Percentiles rank a stretch among this genome's conserved stretches.
phyloP scores from a whole-genome alignment of 108 stramenopile genomes.

The Pelagomonas calceolata region DNA sequence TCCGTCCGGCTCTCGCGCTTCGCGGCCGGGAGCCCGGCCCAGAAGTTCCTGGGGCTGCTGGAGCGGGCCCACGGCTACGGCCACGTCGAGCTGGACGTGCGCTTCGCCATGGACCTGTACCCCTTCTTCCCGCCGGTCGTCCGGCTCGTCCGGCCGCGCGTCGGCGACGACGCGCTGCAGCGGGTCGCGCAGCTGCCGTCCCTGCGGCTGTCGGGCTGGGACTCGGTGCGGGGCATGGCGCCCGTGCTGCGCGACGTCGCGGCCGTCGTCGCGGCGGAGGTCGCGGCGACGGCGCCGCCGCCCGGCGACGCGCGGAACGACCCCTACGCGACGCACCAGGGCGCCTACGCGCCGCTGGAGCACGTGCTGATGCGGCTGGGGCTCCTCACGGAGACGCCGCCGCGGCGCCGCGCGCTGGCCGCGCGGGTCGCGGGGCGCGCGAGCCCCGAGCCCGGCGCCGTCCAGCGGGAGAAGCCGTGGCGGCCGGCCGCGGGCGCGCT shows the following conservation, averaged over 20 bases:
- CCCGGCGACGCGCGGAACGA: constrained; percentile 19
- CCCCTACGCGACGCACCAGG: constrained; percentile 18
- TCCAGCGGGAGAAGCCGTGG: too few relatives aligned
- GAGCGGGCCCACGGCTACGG: constrained; percentile 19
- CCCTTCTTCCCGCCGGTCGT: constrained; percentile 27
- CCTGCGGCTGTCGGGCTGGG: constrained; percentile 23
- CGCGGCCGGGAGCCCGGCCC: constrained; percentile 10
- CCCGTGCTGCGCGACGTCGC: constrained; percentile 15
- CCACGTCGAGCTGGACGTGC: constrained; percentile 29
- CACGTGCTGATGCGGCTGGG: constrained; percentile 27
- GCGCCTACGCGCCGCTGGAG: constrained; percentile 27
- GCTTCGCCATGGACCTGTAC: constrained; percentile 31
- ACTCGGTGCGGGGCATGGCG: constrained; percentile 22
- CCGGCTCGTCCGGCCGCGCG: constrained; percentile 24
- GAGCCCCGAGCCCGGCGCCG: too few relatives aligned
- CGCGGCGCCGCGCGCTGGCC: constrained; percentile 1
- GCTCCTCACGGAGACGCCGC: constrained; percentile 17
- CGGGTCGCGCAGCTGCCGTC: constrained; percentile 21
- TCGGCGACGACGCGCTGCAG: constrained; percentile 23
- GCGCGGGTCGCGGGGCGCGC: neutral
- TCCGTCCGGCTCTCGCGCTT: constrained; percentile 6
- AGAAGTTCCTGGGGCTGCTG: constrained; percentile 9
- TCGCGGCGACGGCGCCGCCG: too few relatives aligned
- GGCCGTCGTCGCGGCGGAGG: neutral
- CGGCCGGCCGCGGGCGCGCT: too few relatives aligned